These are phyloP conservation scores for Talaromyces ruber DNA, from an alignment of 495 filamentous ascomycete genomes.

Conservation along the genomic window DNA sequence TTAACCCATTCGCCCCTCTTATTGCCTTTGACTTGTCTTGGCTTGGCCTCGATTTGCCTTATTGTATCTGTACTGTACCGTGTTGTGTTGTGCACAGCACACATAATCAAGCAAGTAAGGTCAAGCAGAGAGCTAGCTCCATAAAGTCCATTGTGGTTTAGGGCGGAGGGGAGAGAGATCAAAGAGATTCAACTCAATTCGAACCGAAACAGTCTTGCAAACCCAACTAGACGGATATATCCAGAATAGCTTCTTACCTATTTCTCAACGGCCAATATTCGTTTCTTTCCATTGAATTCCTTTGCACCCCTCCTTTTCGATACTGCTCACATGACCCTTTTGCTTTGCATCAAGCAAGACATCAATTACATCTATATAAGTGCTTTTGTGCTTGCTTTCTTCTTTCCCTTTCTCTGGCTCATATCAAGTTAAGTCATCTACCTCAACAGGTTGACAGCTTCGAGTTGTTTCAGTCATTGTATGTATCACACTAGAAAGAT, in stretches of 20 bases:
- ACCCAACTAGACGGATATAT: background rate
- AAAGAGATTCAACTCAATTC: constrained; percentile 2
- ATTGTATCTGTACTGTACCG: background rate
- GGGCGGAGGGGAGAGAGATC: background rate
- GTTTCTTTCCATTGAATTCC: background rate
- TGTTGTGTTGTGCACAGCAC: background rate
- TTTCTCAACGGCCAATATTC: background rate
- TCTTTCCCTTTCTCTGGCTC: background rate
- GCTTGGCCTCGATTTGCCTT: background rate
- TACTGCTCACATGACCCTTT: background rate
- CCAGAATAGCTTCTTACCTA: background rate
- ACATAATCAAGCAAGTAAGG: background rate
- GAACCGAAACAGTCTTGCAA: background rate
- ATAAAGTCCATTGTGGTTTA: constrained; percentile 3
- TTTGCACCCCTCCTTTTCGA: background rate
- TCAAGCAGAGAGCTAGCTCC: background rate
- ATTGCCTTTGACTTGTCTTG: background rate
- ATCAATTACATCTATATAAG: constrained; percentile 1
- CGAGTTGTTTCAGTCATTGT: constrained; percentile 14
- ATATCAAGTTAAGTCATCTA: background rate
- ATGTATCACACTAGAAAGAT: constrained; percentile 4
- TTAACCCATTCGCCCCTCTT: background rate
- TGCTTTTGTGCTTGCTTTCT: background rate
- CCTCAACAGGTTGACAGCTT: background rate
- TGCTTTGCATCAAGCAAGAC: background rate